Conservation (phyloP, 352 stramenopile species). For the Phytophthora niederhauseri region DNA sequence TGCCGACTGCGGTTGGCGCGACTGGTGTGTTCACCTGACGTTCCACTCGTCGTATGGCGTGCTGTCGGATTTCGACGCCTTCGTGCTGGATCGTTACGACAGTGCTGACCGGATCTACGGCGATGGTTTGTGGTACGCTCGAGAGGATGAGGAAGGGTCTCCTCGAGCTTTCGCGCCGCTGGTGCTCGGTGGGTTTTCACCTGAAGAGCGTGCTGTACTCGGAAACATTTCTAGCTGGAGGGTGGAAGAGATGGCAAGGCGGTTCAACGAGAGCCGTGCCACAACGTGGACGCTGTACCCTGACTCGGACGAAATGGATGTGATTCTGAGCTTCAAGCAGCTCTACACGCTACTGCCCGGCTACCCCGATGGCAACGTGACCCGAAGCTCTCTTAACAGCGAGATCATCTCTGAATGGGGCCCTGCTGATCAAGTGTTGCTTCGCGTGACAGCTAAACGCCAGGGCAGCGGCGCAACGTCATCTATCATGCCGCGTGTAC, state of each 20-base stretch:
- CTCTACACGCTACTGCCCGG: slow-evolving; percentile 56
- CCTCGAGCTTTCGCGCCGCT: slow-evolving; percentile 30
- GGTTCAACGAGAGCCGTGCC: slow-evolving; percentile 37
- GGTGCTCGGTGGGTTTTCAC: slow-evolving; percentile 36
- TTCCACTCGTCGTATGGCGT: slow-evolving; percentile 57
- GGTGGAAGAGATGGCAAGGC: slow-evolving; percentile 20
- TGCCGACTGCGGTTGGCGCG: slow-evolving; percentile 10
- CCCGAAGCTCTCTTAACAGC: slow-evolving; percentile 20
- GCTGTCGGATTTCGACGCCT: slow-evolving; percentile 55
- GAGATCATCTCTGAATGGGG: slow-evolving; percentile 38
- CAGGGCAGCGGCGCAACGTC: slow-evolving; percentile 23
- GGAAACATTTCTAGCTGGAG: slow-evolving; percentile 26
- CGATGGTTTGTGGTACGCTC: slow-evolving; percentile 7
- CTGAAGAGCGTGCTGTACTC: slow-evolving; percentile 21
- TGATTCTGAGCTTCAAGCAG: slow-evolving; percentile 64
- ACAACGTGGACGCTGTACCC: slow-evolving; percentile 53
- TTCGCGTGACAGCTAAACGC: slow-evolving; percentile 40
- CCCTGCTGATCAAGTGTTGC: slow-evolving; percentile 47
- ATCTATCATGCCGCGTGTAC: slow-evolving; percentile 43
- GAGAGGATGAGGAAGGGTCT: slow-evolving; percentile 6
- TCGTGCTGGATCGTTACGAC: slow-evolving; percentile 50
- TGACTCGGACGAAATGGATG: slow-evolving; percentile 43
- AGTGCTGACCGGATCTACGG: slow-evolving; percentile 22
- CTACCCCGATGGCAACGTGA: slow-evolving; percentile 31
- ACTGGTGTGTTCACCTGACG: slow-evolving; percentile 39